Conservation (phyloP, 192 early-diverging fungal species). For the Kickxella alabastrina region DNA sequence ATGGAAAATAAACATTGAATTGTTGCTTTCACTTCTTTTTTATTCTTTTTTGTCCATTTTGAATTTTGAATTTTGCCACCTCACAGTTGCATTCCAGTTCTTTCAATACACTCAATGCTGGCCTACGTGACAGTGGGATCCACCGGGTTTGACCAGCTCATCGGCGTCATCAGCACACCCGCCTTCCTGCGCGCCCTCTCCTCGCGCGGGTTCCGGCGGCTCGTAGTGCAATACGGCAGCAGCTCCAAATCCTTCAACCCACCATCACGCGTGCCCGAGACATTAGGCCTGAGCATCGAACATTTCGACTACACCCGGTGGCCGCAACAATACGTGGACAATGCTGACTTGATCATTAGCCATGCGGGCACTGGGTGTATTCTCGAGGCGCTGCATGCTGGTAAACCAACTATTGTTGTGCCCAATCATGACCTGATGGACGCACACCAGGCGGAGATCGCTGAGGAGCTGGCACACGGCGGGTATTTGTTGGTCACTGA, state of each 20-base stretch:
- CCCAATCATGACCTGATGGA: slow-evolving; percentile 76
- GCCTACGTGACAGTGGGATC: slow-evolving; percentile 91
- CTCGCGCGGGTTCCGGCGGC: slow-evolving; percentile 51
- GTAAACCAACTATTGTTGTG: slow-evolving; percentile 67
- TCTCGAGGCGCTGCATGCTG: slow-evolving; percentile 66
- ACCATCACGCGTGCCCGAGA: slow-evolving; percentile 1
- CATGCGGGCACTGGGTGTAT: slow-evolving; percentile 89
- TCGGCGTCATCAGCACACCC: slow-evolving; percentile 47
- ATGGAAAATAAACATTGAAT: too few relatives aligned
- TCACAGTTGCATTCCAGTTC: too few relatives aligned
- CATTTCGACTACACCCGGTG: slow-evolving; percentile 58
- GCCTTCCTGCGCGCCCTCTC: slow-evolving; percentile 53
- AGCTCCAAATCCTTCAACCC: slow-evolving; percentile 34
- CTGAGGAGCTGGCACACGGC: slow-evolving; percentile 56
- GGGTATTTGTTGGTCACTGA: slow-evolving; percentile 51
- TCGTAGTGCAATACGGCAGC: slow-evolving; percentile 69
- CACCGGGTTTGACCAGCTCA: slow-evolving; percentile 78
- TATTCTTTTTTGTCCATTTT: too few relatives aligned
- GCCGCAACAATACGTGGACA: slow-evolving; percentile 55
- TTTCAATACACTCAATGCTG: too few relatives aligned
- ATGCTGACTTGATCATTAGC: slow-evolving; percentile 74
- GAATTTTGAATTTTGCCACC: too few relatives aligned
- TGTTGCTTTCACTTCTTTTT: too few relatives aligned
- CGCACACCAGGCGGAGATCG: slow-evolving; percentile 87
- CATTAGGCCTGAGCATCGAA: slow-evolving; percentile 26